A percentile compares a stretch with the other conserved stretches of the same genome.
These are phyloP conservation scores for Ceratobasidium sp. DNA, from an alignment of 1,284 basidiomycete species.

Conservation along the genomic window DNA sequence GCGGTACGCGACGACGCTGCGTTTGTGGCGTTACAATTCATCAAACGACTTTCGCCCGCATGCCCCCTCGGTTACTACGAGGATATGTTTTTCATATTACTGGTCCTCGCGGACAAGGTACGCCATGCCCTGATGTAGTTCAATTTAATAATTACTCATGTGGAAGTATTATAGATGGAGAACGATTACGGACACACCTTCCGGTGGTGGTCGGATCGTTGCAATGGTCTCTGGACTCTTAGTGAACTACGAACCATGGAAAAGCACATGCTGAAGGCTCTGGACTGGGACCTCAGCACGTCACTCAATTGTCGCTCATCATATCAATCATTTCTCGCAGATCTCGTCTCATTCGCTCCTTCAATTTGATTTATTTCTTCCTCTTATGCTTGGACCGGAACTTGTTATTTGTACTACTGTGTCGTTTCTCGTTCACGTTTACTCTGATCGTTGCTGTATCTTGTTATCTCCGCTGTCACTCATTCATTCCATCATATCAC, in stretches of 20 bases:
- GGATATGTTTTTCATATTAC: conserved; percentile 38
- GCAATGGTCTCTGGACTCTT: conserved; percentile 10
- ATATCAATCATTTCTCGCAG: conserved; percentile 33
- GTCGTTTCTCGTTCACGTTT: conserved; percentile 5
- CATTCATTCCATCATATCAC: conserved; percentile 3
- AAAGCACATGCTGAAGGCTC: conserved; percentile 34
- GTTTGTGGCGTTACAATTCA: conserved; percentile 42
- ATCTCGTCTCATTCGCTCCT: conserved; percentile 19
- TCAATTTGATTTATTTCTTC: conserved; percentile 30
- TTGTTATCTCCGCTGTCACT: neutral
- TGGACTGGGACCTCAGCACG: conserved; percentile 43
- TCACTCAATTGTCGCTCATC: conserved; percentile 38
- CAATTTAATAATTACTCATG: neutral
- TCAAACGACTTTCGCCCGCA: conserved; percentile 14
- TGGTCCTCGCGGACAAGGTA: conserved; percentile 42
- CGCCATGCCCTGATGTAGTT: neutral
- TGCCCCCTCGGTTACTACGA: conserved; percentile 42
- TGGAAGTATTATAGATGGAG: conserved; percentile 17
- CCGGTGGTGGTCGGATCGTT: conserved; percentile 32
- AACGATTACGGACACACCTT: conserved; percentile 28
- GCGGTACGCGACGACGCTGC: conserved; percentile 33
- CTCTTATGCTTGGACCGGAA: neutral
- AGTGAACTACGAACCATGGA: conserved; percentile 27
- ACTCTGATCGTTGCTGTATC: neutral
- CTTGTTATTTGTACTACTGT: conserved; percentile 11